Evolutionary conservation across 805 yeast species (phyloP).

Genomic region (Jamesozyma jinghongensis): DNA sequence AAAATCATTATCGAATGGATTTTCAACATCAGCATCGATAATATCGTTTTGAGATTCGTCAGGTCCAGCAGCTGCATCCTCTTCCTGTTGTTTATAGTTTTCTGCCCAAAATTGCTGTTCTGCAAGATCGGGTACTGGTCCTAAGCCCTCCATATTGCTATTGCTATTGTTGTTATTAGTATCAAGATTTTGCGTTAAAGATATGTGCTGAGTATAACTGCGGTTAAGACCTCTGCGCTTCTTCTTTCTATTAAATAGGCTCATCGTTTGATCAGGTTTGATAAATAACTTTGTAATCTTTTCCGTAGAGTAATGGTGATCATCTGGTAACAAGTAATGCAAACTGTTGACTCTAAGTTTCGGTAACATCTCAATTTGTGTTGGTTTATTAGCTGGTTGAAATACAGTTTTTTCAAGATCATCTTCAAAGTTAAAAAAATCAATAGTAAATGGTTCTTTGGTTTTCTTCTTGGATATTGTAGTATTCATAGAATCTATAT

Average conservation of each 20-base stretch:
- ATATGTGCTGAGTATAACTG: background rate
- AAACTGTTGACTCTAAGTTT: slow-evolving; percentile 34
- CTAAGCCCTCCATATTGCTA: slow-evolving; percentile 1
- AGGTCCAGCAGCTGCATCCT: slow-evolving; percentile 25
- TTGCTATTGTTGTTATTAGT: background rate
- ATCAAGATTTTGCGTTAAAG: background rate
- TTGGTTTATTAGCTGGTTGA: slow-evolving; percentile 26
- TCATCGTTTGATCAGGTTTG: slow-evolving; percentile 48
- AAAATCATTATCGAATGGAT: slow-evolving; percentile 32
- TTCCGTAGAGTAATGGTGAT: slow-evolving; percentile 60
- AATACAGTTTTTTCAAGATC: slow-evolving; percentile 36
- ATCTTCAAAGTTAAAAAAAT: slow-evolving; percentile 35
- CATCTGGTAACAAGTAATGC: slow-evolving; percentile 58
- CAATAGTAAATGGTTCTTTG: slow-evolving; percentile 34
- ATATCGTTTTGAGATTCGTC: slow-evolving; percentile 20
- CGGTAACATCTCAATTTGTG: slow-evolving; percentile 34
- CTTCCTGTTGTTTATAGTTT: slow-evolving; percentile 40
- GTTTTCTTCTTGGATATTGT: slow-evolving; percentile 19
- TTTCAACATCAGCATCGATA: slow-evolving; percentile 20
- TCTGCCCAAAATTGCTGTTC: slow-evolving; percentile 71
- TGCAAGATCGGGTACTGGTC: slow-evolving; percentile 32
- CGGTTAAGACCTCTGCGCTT: slow-evolving; percentile 4
- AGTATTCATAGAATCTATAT: slow-evolving; percentile 3
- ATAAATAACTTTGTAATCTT: slow-evolving; percentile 57
- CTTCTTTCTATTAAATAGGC: slow-evolving; percentile 22